These are phyloP conservation scores for Xylogone sp. DNA, from an alignment of 2,329 filamentous ascomycete species.

Conservation along the genomic window DNA sequence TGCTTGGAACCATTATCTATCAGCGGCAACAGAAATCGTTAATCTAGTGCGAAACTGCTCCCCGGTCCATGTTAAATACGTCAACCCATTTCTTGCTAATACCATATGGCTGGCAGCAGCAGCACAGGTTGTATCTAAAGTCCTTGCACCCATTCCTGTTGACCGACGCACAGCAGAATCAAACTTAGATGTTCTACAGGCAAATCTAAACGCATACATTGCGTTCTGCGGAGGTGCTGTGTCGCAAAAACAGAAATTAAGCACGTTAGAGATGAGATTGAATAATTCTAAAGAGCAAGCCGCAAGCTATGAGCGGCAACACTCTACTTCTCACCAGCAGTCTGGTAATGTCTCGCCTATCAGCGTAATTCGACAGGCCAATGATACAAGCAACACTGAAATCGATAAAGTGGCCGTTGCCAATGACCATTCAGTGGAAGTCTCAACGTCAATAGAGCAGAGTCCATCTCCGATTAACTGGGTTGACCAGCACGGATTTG, in stretches of 20 bases:
- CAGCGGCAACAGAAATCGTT: constrained; percentile 11
- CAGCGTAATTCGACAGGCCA: not conserved
- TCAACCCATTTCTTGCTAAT: constrained; percentile 8
- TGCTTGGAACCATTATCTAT: constrained; percentile 11
- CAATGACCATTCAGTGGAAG: not conserved
- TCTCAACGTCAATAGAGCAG: not conserved
- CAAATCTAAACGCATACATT: constrained; percentile 3
- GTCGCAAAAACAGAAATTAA: constrained; percentile 6
- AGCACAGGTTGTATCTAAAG: constrained; percentile 5
- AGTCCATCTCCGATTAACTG: not conserved
- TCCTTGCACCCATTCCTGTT: not conserved
- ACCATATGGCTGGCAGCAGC: constrained; percentile 9
- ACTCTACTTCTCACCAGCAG: not conserved
- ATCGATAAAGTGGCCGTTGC: not conserved
- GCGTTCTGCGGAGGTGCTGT: constrained; percentile 2
- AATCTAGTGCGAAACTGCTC: constrained; percentile 7
- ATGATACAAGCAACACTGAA: not conserved
- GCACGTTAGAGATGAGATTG: constrained; percentile 4
- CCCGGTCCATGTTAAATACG: constrained; percentile 2
- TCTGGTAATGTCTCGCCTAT: not conserved
- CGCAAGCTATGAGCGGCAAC: not conserved
- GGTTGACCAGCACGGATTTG: not conserved
- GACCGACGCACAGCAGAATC: not conserved
- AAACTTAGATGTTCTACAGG: constrained; percentile 1
- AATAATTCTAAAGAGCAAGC: constrained; percentile 1